Evolutionary conservation across 148 eudicot species (phyloP).

Genomic region (Amaranthus cruentus): DNA sequence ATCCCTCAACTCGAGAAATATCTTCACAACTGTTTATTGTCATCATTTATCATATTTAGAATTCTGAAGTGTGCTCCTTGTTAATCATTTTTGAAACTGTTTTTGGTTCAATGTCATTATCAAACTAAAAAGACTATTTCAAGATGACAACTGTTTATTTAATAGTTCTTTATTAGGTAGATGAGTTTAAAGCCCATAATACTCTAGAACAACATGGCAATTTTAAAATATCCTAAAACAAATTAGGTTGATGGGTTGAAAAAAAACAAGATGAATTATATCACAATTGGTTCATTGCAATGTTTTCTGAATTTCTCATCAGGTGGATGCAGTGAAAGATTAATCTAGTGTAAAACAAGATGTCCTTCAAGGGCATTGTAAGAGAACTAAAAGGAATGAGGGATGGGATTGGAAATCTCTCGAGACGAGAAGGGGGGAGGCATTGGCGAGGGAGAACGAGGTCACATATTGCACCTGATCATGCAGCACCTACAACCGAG

Average conservation of each 20-base stretch:
- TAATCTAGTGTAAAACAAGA: constrained; percentile 20
- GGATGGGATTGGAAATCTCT: constrained; percentile 66
- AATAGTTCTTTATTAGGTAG: constrained; percentile 1
- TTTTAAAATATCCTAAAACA: not conserved
- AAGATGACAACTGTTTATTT: constrained; percentile 1
- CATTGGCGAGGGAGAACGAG: constrained; percentile 71
- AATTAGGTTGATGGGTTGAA: not conserved
- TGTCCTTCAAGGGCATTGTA: constrained; percentile 77
- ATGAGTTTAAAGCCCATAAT: not conserved
- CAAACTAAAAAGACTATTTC: constrained; percentile 5
- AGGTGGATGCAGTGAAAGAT: constrained; percentile 12
- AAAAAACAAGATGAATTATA: not conserved
- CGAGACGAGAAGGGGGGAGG: constrained; percentile 60
- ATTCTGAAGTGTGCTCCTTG: not conserved
- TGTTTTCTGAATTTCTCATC: constrained; percentile 3
- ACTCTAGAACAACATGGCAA: not conserved
- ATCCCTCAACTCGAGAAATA: too few species aligned
- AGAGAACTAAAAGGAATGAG: constrained; percentile 71
- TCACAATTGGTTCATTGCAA: not conserved
- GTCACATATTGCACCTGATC: constrained; percentile 84
- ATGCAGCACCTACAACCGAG: constrained; percentile 30
- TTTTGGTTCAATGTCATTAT: constrained; percentile 5
- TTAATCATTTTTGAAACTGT: not conserved
- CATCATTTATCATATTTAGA: not conserved
- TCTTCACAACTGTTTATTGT: not conserved